These are phyloP conservation scores for Cutaneotrichosporon cutaneum DNA, from an alignment of 1,284 basidiomycete species.

Conservation along the genomic window DNA sequence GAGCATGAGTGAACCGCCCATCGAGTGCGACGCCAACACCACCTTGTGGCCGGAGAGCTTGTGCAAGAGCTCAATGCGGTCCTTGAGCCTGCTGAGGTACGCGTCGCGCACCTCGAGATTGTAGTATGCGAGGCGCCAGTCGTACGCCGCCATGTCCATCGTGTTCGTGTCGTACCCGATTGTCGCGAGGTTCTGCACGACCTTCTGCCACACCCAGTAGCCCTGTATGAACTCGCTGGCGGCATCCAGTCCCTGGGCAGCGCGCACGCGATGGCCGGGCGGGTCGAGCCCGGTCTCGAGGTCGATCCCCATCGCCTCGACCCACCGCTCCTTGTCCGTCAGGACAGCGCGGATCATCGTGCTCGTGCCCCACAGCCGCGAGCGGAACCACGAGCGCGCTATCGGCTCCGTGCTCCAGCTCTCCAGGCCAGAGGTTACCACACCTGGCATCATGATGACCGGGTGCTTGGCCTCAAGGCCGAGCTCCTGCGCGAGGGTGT, in stretches of 20 bases:
- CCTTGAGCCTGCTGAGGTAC: conserved; percentile 86
- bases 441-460: conserved; percentile 74
- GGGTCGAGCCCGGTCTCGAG: conserved; percentile 89
- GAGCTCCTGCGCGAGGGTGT: conserved; percentile 62
- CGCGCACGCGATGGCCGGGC: conserved; percentile 80
- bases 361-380: conserved; percentile 61
- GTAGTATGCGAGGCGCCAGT: conserved; percentile 86
- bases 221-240: conserved; percentile 85
- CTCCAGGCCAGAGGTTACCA: conserved; percentile 51
- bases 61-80: conserved; percentile 77
- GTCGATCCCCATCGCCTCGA: conserved; percentile 85
- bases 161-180: conserved; percentile 90
- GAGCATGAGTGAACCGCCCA: conserved; percentile 70
- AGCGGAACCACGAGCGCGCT: conserved; percentile 51
- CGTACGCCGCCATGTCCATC: conserved; percentile 80
- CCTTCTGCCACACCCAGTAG: conserved; percentile 96
- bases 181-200: conserved; percentile 86
- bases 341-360: conserved; percentile 50
- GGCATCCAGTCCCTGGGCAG: conserved; percentile 72
- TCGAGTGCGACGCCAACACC: conserved; percentile 79
- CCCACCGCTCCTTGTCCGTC: conserved; percentile 84
- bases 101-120: conserved; percentile 89
- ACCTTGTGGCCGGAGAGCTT: conserved; percentile 73
- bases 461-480: conserved; percentile 73
- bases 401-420: conserved; percentile 49